These are phyloP conservation scores for Raffaelea arxii DNA, from an alignment of 2,329 filamentous ascomycete species.

Conservation along the genomic window DNA sequence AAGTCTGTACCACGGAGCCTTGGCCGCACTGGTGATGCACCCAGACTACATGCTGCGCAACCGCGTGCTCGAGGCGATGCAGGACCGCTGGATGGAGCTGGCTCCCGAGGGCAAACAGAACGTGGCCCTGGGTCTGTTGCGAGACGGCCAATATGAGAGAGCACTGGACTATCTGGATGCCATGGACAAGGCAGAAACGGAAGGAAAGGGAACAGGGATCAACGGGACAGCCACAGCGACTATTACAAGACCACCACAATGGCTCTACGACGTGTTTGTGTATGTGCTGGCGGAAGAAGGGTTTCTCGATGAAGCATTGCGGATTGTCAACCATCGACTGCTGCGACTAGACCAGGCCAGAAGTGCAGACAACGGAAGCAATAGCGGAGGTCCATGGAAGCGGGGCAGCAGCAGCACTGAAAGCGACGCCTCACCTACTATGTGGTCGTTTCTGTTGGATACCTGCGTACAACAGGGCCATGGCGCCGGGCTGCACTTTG, in stretches of 20 bases:
- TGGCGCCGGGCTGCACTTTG: slow-evolving; percentile 53
- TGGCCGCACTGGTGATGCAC: slow-evolving; percentile 70
- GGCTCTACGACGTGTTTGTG: slow-evolving; percentile 72
- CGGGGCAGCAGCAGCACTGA: slow-evolving; percentile 12
- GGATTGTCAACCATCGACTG: slow-evolving; percentile 52
- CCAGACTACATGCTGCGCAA: slow-evolving; percentile 72
- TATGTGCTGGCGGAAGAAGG: slow-evolving; percentile 61
- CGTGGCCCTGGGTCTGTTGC: slow-evolving; percentile 63
- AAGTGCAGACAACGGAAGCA: too few species aligned
- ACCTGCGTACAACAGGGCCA: slow-evolving; percentile 56
- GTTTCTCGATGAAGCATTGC: slow-evolving; percentile 69
- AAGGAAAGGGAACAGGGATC: slow-evolving; percentile 21
- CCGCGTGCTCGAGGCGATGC: slow-evolving; percentile 64
- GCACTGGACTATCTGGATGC: slow-evolving; percentile 61
- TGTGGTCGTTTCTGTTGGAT: slow-evolving; percentile 70
- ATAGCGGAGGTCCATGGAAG: too few species aligned
- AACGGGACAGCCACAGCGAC: neutral
- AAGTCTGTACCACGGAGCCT: slow-evolving; percentile 58
- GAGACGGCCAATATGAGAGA: slow-evolving; percentile 75
- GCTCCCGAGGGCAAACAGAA: slow-evolving; percentile 53
- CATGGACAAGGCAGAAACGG: too few species aligned
- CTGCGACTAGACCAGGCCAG: too few species aligned
- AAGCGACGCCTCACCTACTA: slow-evolving; percentile 30
- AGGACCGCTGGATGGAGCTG: slow-evolving; percentile 58
- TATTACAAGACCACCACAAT: slow-evolving; percentile 36